phyloP scores from a whole-genome alignment of 768 basidiomycete genomes.

The Kondoa malvinella region DNA sequence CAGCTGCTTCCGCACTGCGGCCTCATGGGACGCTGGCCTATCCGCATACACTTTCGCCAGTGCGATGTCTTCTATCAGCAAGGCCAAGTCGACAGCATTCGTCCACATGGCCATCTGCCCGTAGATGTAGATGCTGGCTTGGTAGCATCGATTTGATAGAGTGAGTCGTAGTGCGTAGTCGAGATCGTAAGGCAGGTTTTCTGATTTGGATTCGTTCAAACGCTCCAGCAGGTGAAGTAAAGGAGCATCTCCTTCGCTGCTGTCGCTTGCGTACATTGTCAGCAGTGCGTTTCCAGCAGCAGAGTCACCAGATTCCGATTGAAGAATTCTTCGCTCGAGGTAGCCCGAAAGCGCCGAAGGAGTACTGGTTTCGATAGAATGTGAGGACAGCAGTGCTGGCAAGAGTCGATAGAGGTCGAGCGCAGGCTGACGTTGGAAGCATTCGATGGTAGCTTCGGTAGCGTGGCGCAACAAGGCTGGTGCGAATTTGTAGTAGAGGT shows the following conservation, averaged over 20 bases:
- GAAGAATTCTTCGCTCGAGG: conserved; percentile 66
- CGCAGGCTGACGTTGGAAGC: conserved; percentile 67
- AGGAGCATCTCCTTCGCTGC: conserved; percentile 27
- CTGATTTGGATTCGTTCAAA: conserved; percentile 64
- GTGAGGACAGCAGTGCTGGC: conserved; percentile 64
- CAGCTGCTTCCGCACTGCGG: conserved; percentile 61
- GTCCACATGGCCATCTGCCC: conserved; percentile 95
- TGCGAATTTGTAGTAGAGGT: conserved; percentile 83
- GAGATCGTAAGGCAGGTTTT: conserved; percentile 82
- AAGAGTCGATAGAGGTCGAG: conserved; percentile 71
- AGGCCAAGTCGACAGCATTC: conserved; percentile 82
- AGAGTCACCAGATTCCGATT: conserved; percentile 58
- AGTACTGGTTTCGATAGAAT: background rate
- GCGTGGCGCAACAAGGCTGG: conserved; percentile 69
- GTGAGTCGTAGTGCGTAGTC: conserved; percentile 91
- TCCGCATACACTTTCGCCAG: conserved; percentile 90
- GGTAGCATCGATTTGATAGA: conserved; percentile 59
- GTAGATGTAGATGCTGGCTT: conserved; percentile 90
- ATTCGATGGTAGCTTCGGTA: conserved; percentile 77
- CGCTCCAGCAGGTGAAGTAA: conserved; percentile 55
- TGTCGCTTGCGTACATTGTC: conserved; percentile 50
- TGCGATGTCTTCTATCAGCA: conserved; percentile 86
- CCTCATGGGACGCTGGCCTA: conserved; percentile 64
- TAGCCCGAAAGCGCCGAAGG: conserved; percentile 62
- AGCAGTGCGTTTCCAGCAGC: conserved; percentile 88